Evolutionary conservation across 108 stramenopile species (phyloP), one percentile per base, ranked within the genome.

Genomic region (Nitzschia palea): DNA sequence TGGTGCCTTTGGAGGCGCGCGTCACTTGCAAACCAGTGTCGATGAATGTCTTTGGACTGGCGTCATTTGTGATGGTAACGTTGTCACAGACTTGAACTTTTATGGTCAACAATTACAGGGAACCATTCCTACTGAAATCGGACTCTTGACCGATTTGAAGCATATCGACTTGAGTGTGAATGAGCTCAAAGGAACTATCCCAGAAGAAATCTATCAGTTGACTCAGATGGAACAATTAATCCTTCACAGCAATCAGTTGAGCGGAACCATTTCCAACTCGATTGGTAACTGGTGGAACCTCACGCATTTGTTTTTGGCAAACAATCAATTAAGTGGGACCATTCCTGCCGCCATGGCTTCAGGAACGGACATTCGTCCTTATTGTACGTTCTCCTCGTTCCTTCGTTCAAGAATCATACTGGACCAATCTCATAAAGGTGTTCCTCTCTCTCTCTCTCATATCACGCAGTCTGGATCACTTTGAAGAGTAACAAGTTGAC

Each of bases 1-100:
- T n/a, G n/a, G n/a, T n/a, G n/a, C n/a, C n/a, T n/a, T n/a, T n/a
- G n/a, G n/a, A n/a, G n/a, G n/a, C n/a, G n/a, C n/a, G n/a, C n/a
- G n/a, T n/a, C n/a, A n/a, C n/a, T n/a, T n/a, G n/a, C n/a, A n/a
- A n/a, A n/a, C n/a, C 15, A 47, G 36, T 22, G 25, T 34, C 5
- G 52, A 74, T 48, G 67, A 62, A 27, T 90, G 89, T 45, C 61
- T 80, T 0, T 76, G 84, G 76, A 55, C 68, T 22, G 89, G 89
- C 22, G 54, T 90, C 33, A 64, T 70, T 14, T 90, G 89, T 55
- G 78, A 88, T 61, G 65, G 83, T 25, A 72, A 55, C 1, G 47
- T 75, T 10, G 76, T 90, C 4, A 52, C 67, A 15, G 35, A 71
- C 28, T 70, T 90, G 27, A 32, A 28, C 4, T 73, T 83, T 47